A percentile compares a stretch with the other conserved stretches of the same genome.
These are phyloP conservation scores for Saccharomyces kudriavzevii DNA, from an alignment of 805 yeast genomes.

Conservation along the genomic window DNA sequence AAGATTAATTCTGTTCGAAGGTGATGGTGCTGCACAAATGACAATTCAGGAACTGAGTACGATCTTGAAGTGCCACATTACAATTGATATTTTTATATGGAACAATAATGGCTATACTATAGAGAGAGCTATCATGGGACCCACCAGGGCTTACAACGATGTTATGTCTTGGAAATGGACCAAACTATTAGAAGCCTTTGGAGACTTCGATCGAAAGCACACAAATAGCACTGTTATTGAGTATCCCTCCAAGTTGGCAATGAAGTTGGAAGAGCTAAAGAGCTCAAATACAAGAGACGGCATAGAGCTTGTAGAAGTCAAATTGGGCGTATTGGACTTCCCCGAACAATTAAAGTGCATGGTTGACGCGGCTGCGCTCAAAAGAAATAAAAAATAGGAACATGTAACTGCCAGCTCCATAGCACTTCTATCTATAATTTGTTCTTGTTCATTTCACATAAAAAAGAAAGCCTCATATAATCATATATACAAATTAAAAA, in stretches of 20 bases:
- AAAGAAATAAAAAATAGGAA: background rate
- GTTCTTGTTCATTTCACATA: background rate
- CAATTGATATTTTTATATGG: slow-evolving; percentile 63
- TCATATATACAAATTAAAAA: background rate
- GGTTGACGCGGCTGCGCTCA: slow-evolving; percentile 24
- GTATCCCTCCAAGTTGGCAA: slow-evolving; percentile 34
- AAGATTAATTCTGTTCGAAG: slow-evolving; percentile 67
- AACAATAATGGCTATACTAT: slow-evolving; percentile 88
- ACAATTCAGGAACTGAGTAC: slow-evolving; percentile 78
- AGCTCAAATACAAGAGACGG: slow-evolving; percentile 28
- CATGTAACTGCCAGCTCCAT: background rate
- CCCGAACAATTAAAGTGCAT: slow-evolving; percentile 52
- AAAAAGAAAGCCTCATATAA: background rate
- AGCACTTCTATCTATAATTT: background rate
- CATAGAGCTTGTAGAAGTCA: slow-evolving; percentile 51
- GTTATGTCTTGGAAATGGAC: slow-evolving; percentile 81
- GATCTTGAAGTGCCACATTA: slow-evolving; percentile 48
- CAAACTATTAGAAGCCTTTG: slow-evolving; percentile 55
- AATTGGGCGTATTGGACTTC: slow-evolving; percentile 50
- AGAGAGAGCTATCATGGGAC: slow-evolving; percentile 80
- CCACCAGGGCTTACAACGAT: slow-evolving; percentile 69
- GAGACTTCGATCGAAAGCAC: slow-evolving; percentile 36
- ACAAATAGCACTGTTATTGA: slow-evolving; percentile 30
- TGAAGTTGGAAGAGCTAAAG: slow-evolving; percentile 32
- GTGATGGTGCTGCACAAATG: slow-evolving; percentile 95